Evolutionary conservation across 192 early-diverging fungal species (phyloP).

Genomic region (Coemansia sp.): DNA sequence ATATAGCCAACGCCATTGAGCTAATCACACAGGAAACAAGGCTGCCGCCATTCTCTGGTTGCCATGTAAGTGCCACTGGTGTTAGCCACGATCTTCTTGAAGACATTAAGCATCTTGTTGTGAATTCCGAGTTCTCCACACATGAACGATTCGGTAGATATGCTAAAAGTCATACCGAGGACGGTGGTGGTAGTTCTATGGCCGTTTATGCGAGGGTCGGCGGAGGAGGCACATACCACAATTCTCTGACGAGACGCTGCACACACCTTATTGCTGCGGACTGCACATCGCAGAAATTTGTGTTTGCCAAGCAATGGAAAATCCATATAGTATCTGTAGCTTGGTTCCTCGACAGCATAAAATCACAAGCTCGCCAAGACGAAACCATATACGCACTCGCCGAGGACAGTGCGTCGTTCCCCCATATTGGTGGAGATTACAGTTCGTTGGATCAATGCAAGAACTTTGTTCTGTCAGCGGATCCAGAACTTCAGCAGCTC

Average conservation of each 20-base stretch:
- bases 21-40: slow-evolving; percentile 27
- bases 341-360: slow-evolving; percentile 41
- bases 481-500: background rate
- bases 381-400: slow-evolving; percentile 20
- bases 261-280: slow-evolving; percentile 45
- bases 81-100: slow-evolving; percentile 32
- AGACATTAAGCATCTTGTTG: slow-evolving; percentile 33
- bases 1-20: slow-evolving; percentile 2
- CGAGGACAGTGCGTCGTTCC: background rate
- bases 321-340: slow-evolving; percentile 32
- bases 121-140: background rate
- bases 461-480: background rate
- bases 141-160: background rate
- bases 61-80: slow-evolving; percentile 44
- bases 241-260: slow-evolving; percentile 35
- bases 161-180: background rate
- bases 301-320: slow-evolving; percentile 42
- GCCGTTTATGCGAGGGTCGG: slow-evolving; percentile 14
- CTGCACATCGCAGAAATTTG: slow-evolving; percentile 43
- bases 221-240: slow-evolving; percentile 43
- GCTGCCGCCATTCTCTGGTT: slow-evolving; percentile 46
- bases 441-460: background rate
- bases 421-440: background rate
- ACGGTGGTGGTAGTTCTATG: background rate
- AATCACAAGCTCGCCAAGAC: slow-evolving; percentile 28